A percentile compares a stretch with the other conserved stretches of the same genome.
phyloP scores from a whole-genome alignment of 495 filamentous ascomycete species.

The Terfezia boudieri region DNA sequence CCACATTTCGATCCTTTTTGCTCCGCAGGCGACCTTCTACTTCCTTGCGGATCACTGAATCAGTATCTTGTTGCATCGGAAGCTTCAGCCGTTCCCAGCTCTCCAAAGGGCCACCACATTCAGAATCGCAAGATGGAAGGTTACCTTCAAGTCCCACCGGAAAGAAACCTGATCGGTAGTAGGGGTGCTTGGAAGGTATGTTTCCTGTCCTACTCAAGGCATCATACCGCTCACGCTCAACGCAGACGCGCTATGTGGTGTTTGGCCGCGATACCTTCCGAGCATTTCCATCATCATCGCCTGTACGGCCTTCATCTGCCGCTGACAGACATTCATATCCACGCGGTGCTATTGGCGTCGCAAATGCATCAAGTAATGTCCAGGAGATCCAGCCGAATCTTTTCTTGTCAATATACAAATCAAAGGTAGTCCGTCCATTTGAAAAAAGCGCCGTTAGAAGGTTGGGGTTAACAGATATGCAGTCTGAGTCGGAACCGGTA shows the following conservation, averaged over 20 bases:
- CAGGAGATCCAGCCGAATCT: slow-evolving; percentile 3
- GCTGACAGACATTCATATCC: not conserved
- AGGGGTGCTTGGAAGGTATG: slow-evolving; percentile 18
- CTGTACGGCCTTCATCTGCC: not conserved
- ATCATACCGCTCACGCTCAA: not conserved
- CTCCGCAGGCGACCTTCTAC: no score
- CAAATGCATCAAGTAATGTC: not conserved
- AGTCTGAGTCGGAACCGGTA: slow-evolving; percentile 15
- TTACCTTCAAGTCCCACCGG: slow-evolving; percentile 17
- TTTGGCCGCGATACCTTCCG: not conserved
- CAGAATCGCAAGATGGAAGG: slow-evolving; percentile 10
- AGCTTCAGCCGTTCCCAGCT: not conserved
- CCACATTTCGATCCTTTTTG: no score
- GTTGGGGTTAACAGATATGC: not conserved
- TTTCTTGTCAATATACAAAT: slow-evolving; percentile 15
- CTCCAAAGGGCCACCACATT: not conserved
- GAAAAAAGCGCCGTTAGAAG: not conserved
- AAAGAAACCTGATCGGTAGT: slow-evolving; percentile 16
- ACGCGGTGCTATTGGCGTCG: slow-evolving; percentile 2
- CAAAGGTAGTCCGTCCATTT: slow-evolving; percentile 11
- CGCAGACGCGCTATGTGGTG: not conserved
- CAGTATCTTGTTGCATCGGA: no score
- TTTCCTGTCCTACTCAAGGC: not conserved
- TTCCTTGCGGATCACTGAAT: no score
- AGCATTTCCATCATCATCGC: not conserved